Evolutionary conservation across 1,284 basidiomycete species (phyloP), one percentile per base, ranked within the genome.

Genomic region (Crucibulum cyathiforme): DNA sequence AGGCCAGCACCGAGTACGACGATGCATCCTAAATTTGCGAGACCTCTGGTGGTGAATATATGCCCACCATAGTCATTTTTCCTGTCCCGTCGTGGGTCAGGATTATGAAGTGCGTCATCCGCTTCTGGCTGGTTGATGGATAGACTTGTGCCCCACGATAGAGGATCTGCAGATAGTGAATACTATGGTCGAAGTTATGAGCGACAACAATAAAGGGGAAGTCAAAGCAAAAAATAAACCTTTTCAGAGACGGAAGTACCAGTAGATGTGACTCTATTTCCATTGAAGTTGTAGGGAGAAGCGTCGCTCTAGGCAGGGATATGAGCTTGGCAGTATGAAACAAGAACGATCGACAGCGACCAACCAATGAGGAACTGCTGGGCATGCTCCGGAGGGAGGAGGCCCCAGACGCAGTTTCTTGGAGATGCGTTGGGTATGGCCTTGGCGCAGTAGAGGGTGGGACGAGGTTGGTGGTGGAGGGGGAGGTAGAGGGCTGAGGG

Each of bases 11-110:
- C 78, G 7, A 95, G 82, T 35, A 95, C 53, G 19, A 87, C 65
- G 12, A 95, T 78, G 73, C 92, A 94, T 10, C 93, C 93, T 5
- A 95, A 77, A 74, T 95, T 95, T 51, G 83, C 76, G 7, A 94
- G 63, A 24, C 93, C 93, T 70, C 93, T 84, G 51, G 74, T 71
- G 9, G 93, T 94, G 69, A 94, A 87, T 45, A 94, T 80, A 53
- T 80, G 82, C 5, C 89, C 86, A 41, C 86, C 84, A 54, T 75
- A 74, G 70, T 92, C 90, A 53, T 78, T 75, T 60, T 83, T 86
- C 60, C 83, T 75, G 71, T 94, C 91, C 50, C 90, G 81, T 49
- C 83, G 83, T 3, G 92, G 90, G 71, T 92, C 89, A 7, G 90
- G 90, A 65, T 89, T 90, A 72, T 93, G 90, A 43, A 93, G 82